phyloP scores from a whole-genome alignment of 352 stramenopile genomes.

The Globisporangium canariense region DNA sequence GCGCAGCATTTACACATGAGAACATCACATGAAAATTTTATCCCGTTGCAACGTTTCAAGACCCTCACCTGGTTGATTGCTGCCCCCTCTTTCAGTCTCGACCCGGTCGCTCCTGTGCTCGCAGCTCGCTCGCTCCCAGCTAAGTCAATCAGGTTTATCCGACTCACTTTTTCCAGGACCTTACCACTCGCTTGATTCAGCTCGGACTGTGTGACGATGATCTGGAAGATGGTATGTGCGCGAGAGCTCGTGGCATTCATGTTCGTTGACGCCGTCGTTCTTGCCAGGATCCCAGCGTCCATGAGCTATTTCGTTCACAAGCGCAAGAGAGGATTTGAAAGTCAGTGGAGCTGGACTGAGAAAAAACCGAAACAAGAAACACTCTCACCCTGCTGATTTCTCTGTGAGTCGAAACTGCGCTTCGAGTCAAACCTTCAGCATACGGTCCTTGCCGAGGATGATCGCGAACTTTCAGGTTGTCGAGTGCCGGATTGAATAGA shows the following conservation, averaged over 20 bases:
- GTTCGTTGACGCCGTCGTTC: conserved; percentile 82
- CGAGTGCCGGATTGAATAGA: conserved; percentile 77
- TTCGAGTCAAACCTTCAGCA: conserved; percentile 73
- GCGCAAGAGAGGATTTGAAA: not conserved
- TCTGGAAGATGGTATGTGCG: conserved; percentile 83
- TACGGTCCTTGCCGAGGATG: conserved; percentile 84
- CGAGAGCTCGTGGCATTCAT: conserved; percentile 86
- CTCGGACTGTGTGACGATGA: conserved; percentile 79
- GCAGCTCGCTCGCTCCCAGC: conserved; percentile 86
- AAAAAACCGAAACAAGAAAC: not conserved
- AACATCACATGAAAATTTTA: too few relatives aligned
- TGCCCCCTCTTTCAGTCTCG: conserved; percentile 89
- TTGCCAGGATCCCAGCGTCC: conserved; percentile 77
- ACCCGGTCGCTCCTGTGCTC: conserved; percentile 87
- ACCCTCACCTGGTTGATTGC: conserved; percentile 88
- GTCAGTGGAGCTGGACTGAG: not conserved
- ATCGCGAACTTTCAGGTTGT: conserved; percentile 88
- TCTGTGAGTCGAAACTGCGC: conserved; percentile 74
- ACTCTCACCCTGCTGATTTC: conserved; percentile 63
- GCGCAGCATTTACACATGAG: not conserved
- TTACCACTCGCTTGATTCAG: conserved; percentile 68
- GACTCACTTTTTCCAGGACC: conserved; percentile 79
- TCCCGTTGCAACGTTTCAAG: not conserved
- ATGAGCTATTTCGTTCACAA: conserved; percentile 46
- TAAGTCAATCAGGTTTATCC: conserved; percentile 91